Base-by-base conservation (phyloP, 2,329 filamentous ascomycete species). In the Fusarium coicis region DNA sequence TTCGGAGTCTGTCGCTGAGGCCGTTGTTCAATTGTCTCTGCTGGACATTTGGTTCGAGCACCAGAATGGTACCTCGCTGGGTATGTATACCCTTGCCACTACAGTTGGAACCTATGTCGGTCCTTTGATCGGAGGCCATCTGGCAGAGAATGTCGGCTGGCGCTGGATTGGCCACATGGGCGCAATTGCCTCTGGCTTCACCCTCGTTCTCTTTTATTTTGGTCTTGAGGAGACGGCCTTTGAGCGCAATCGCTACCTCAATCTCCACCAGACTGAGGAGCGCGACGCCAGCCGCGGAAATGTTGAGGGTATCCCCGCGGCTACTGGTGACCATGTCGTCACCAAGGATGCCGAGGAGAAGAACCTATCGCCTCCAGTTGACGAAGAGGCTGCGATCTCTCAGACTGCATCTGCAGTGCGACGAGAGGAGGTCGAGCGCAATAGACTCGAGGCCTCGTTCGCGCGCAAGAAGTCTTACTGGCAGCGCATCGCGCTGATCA, bases 21-120 rank as follows among this genome's bases (percentile, higher is more conserved):
- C 88, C 1, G 84, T 87, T 36, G 87, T 87, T 11, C 88, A 90
- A 74, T 79, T 89, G n/a, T 88, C 87, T 4, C 80, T 90, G 34
- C 86, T 87, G 12, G 88, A 89, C 72, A 83, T 89, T 36, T 89
- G 88, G 81, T 89, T 87, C 68, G 86, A 89, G 79, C 88, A 90
- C 73, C 87, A 88, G 66, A 84, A 87, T 47, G 88, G 88, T 44
- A 83, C 84, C 2, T 86, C 87, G 2, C 81, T 89, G 10, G 87
- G 87, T 63, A 75, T 89, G 32, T 90, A 89, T 73, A 87, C 88
- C 32, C 80, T 89, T 40, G 85, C 87, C 4, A 89, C 87, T 2
- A 87, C 85, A 71, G 83, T 89, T 36, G 88, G 88, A 28, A 89
- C 87, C 7, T 90, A 88, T 72, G 77, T 88, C 7, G 88, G 87